phyloP scores from a whole-genome alignment of 2,329 filamentous ascomycete genomes.

The Ceratocystiopsis brevicomis region DNA sequence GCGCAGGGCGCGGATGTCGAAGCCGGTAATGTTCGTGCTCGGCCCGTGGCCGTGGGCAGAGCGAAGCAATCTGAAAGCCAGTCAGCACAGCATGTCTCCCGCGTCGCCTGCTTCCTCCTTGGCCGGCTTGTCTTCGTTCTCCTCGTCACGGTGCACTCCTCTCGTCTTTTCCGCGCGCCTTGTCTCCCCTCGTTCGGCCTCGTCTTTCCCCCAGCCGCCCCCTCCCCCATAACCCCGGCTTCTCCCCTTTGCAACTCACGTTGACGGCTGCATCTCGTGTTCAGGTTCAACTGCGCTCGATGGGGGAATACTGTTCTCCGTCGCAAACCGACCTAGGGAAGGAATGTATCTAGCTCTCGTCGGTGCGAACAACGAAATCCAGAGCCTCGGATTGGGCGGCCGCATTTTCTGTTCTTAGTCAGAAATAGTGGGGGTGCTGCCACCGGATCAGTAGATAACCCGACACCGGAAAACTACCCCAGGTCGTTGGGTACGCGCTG shows the following conservation, averaged over 20 bases:
- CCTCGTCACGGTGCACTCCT: too few species aligned
- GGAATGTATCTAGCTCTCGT: too few species aligned
- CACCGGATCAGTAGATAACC: constrained; percentile 6
- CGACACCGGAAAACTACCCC: neutral
- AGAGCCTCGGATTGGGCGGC: constrained; percentile 8
- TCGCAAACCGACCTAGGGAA: too few species aligned
- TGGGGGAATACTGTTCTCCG: too few species aligned
- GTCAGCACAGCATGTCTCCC: neutral
- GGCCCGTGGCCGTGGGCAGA: constrained; percentile 24
- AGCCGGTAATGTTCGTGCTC: constrained; percentile 72
- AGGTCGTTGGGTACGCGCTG: neutral
- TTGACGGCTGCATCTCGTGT: too few species aligned
- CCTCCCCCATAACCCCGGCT: neutral
- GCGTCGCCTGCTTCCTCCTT: neutral
- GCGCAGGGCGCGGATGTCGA: constrained; percentile 68
- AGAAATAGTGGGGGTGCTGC: neutral
- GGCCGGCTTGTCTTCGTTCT: too few species aligned
- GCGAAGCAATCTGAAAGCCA: constrained; percentile 26
- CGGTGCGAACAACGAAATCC: constrained; percentile 2
- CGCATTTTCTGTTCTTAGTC: neutral
- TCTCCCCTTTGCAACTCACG: too few species aligned
- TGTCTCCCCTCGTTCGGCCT: neutral
- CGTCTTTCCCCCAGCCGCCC: neutral
- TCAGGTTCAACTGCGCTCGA: too few species aligned
- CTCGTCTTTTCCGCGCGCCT: too few species aligned